Base-by-base conservation (phyloP, 2,329 filamentous ascomycete genomes). In the Exserohilum rostratum region DNA sequence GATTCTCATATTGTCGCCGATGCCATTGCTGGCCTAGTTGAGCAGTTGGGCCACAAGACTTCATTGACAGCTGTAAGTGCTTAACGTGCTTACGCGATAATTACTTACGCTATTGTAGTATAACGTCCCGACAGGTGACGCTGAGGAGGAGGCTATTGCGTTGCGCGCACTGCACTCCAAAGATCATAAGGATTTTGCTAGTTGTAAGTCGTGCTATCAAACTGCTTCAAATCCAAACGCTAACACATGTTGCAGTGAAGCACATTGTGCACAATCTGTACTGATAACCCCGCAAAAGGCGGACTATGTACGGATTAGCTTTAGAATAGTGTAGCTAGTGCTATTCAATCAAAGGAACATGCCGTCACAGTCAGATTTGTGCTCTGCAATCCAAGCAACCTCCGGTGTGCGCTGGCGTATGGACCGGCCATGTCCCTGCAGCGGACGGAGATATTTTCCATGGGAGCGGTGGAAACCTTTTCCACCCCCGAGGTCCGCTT, bases 1-100 rank as follows among this genome's bases (percentile, higher is more conserved):
- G 80, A 82, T 65, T 74, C 76, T 5, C 65, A 75, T 30, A 66
- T 75, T 18, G 80, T 83, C 5, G 78, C 74, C 10, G 72, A 79
- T 58, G 77, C 77, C 3, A 78, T 83, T 33, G 63, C 77, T 25
- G 66, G 73, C n/a, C 65, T 83, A 11, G 80, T 83, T 3, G 65
- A 78, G 48, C 58, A 64, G 5, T 61, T 83, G n/a, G 80, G 76
- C 1, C 68, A 74, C 50, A 74, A 73, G 45, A 75, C 72, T 1
- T 71, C 62, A 0, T 52, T 75, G 51, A 72, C 69, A 42, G 69
- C 69, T 30, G 72, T 73, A 64, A 51, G 72, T 64, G 5, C 20
- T 6, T 4, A 39, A 18, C 1, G 13, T 34, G 12, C 2, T 18
- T 1, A 7, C 33, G 11, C 9, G 27, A 15, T 6, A 20, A 17